phyloP scores from a whole-genome alignment of 441 rosid species.

The Populus trichocarpa region DNA sequence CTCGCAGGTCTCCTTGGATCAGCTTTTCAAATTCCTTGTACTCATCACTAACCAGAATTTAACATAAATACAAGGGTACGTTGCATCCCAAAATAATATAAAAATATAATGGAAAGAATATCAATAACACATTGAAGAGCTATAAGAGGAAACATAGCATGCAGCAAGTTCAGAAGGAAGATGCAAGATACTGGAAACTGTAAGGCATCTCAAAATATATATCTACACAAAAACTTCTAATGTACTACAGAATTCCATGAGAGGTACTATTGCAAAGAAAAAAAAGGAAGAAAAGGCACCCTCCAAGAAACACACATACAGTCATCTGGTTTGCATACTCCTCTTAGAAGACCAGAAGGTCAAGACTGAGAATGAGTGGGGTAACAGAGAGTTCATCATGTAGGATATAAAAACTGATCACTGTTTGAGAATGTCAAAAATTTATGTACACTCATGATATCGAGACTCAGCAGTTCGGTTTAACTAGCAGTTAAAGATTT shows the following conservation, averaged over 20 bases:
- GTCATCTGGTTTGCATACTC: background rate
- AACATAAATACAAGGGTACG: constrained; percentile 11
- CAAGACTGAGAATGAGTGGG: background rate
- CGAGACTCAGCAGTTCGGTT: background rate
- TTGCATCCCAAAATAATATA: background rate
- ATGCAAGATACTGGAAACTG: background rate
- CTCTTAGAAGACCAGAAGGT: background rate
- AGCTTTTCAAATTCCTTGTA: constrained; percentile 92
- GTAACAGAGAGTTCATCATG: background rate
- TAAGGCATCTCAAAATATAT: background rate
- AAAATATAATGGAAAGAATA: background rate
- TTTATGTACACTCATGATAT: background rate
- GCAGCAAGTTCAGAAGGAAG: constrained; percentile 3
- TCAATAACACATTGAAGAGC: background rate
- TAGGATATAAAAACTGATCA: background rate
- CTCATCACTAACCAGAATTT: constrained; percentile 59
- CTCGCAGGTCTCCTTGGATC: constrained; percentile 85
- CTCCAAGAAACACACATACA: background rate
- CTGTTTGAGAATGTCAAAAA: background rate
- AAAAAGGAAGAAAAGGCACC: background rate
- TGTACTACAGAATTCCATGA: background rate
- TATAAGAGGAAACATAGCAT: background rate
- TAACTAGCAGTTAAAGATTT: background rate
- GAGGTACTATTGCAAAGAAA: background rate
- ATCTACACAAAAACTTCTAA: background rate